Base-by-base conservation (phyloP, 202 grass and related monocot genomes). In the Musa balbisiana region DNA sequence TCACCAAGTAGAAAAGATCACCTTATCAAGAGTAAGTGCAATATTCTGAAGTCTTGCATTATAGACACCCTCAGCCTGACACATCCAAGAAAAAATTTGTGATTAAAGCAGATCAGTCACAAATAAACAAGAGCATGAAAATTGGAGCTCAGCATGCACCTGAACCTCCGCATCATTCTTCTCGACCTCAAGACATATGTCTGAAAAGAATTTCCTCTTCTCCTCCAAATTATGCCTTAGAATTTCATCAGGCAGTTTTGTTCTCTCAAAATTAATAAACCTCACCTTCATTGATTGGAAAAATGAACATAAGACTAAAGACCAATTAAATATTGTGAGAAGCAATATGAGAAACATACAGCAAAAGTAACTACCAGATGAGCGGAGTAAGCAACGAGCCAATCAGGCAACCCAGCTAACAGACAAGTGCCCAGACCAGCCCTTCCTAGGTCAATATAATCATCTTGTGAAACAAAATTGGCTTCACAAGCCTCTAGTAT, bases 381-480 rank as follows among this genome's bases (percentile, higher is more conserved):
- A 77, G 89, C 91, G 5, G 95, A 92, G 85, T 99, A 99, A 82
- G 89, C 85, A 82, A 99, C 87, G 85, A 95, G 91, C 95, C 95
- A 99, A 82, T 76, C 84, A 82, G 95, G 95, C 74, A 99, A 88
- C 62, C 87, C 91, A 87, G 91, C 87, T 77, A 99, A 87, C 84
- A 99, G 90, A 88, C 95, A 99, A 71, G 91, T 92, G 73, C 95
- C 95, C 77, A 99, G 89, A 84, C 95, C 95, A 81, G 95, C 95
- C 89, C 86, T 99, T 82, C 77, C 89, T 76, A 99, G 89, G 80
- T 90, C 95, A 85, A 95, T 86, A 73, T 84, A 95, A 80, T 99
- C 95, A 80, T 99, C 87, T 77, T 99, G 83, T 51, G 95, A 92
- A 64, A 95, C 95, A 73, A 74, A 79, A 78, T 99, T 85, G 70